These are phyloP conservation scores for Lipomyces yamadae DNA, from an alignment of 805 yeast genomes.

Conservation along the genomic window DNA sequence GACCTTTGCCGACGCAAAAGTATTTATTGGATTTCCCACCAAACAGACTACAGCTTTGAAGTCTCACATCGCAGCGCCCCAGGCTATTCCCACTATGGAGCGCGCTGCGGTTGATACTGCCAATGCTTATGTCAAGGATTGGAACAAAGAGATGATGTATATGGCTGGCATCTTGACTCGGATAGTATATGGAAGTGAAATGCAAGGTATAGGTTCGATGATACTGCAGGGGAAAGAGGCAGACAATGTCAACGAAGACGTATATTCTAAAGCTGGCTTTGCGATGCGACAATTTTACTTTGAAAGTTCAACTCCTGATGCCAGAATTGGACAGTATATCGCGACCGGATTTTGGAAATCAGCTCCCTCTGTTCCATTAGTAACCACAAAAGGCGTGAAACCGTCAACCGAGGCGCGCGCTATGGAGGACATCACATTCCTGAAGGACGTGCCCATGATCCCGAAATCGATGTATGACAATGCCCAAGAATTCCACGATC, in stretches of 20 bases:
- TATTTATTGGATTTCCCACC: constrained; percentile 51
- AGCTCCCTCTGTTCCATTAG: constrained; percentile 42
- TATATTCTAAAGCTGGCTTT: constrained; percentile 38
- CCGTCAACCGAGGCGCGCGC: constrained; percentile 43
- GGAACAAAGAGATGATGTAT: constrained; percentile 49
- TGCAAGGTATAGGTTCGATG: constrained; percentile 28
- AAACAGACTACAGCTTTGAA: constrained; percentile 49
- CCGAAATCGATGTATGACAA: constrained; percentile 35
- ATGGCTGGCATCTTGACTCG: constrained; percentile 48
- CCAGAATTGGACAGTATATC: constrained; percentile 44
- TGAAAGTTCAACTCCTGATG: constrained; percentile 47
- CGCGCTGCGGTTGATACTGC: constrained; percentile 51
- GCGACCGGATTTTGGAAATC: constrained; percentile 48
- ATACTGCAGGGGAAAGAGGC: constrained; percentile 15
- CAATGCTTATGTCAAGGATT: constrained; percentile 48
- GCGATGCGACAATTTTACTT: constrained; percentile 44
- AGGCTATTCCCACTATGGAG: constrained; percentile 52
- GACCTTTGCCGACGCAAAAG: constrained; percentile 46
- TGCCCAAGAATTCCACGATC: constrained; percentile 41
- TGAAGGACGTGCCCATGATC: constrained; percentile 42
- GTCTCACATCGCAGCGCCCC: constrained; percentile 48
- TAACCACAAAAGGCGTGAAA: constrained; percentile 44
- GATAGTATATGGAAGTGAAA: constrained; percentile 47
- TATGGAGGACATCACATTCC: constrained; percentile 40
- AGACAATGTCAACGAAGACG: constrained; percentile 9